Evolutionary conservation across 768 basidiomycete species (phyloP), one percentile per base, ranked within the genome.

Genomic region (Lactarius sanguifluus): DNA sequence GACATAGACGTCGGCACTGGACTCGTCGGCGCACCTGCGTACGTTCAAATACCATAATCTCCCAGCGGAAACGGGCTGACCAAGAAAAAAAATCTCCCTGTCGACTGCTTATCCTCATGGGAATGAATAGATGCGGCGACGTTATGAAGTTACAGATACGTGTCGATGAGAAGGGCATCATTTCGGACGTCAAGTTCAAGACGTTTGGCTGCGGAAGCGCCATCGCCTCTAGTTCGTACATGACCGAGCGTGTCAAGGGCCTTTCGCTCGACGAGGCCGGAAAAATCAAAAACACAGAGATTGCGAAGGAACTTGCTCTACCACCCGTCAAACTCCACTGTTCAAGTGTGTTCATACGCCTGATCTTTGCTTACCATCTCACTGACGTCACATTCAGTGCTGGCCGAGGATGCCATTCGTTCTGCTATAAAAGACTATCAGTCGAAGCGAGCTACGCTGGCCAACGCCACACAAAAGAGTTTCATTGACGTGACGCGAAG

Each of bases 91-190:
- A 32, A 61, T 20, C 3, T 1, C 15, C 8, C 18, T 43, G 4
- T 34, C 54, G 28, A 32, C 28, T 2, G 3, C 43, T 12, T n/a
- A 30, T 13, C 20, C 38, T 50, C 32, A 8, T 58, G 47, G 47
- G 12, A 10, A 50, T 10, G 9, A 56, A 71, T 74, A 96, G 94
- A 5, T 96, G 95, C 75, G 95, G 95, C 72, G 95, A 97, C 80
- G 96, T 98, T 56, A 99, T 99, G 96, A 98, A 98, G 78, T 88
- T 99, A 13, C 96, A 98, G 79, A 99, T 99, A 75, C 90, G 94
- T 71, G 97, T 99, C 64, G 89, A 96, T 77, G 95, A 96, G 66
- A 82, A 91, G 41, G 94, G 95, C 41, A 85, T 98, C 77, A 99
- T 99, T 74, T 91, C 90, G 57, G 97, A 99, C 75, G 97, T 98